These are phyloP conservation scores for Barnettozyma wickerhamii DNA, from an alignment of 805 yeast genomes.

Conservation along the genomic window DNA sequence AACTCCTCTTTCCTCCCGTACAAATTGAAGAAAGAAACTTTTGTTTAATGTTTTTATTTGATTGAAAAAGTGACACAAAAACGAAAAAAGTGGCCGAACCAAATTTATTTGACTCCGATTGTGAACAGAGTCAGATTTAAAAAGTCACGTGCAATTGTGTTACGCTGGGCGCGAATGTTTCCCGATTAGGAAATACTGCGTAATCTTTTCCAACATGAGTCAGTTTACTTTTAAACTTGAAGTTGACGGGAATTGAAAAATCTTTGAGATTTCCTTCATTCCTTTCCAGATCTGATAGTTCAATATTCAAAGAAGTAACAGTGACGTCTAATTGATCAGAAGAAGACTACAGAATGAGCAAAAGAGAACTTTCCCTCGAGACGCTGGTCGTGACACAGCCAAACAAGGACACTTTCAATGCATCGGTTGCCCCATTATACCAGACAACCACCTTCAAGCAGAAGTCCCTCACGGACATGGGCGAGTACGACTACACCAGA, in stretches of 20 bases:
- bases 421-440: slow-evolving; percentile 85
- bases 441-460: slow-evolving; percentile 95
- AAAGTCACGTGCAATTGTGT: slow-evolving; percentile 6
- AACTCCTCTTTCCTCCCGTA: too few relatives aligned
- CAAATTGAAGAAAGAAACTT: too few relatives aligned
- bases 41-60: too few relatives aligned
- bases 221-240: too few relatives aligned
- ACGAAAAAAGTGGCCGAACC: too few relatives aligned
- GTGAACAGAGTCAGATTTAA: too few relatives aligned
- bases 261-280: background rate
- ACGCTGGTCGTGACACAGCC: slow-evolving; percentile 16
- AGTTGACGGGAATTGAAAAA: background rate
- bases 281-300: background rate
- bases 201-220: slow-evolving; percentile 2
- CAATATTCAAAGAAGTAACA: background rate
- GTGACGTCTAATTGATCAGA: too few relatives aligned
- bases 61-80: too few relatives aligned
- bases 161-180: background rate
- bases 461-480: slow-evolving; percentile 64
- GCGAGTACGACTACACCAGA: slow-evolving; percentile 82
- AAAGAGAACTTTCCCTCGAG: slow-evolving; percentile 12
- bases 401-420: slow-evolving; percentile 63
- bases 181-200: background rate
- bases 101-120: too few relatives aligned
- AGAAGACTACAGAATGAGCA: background rate